Evolutionary conservation across 495 filamentous ascomycete species (phyloP).

Genomic region (Hyphodiscus hymeniophilus): DNA sequence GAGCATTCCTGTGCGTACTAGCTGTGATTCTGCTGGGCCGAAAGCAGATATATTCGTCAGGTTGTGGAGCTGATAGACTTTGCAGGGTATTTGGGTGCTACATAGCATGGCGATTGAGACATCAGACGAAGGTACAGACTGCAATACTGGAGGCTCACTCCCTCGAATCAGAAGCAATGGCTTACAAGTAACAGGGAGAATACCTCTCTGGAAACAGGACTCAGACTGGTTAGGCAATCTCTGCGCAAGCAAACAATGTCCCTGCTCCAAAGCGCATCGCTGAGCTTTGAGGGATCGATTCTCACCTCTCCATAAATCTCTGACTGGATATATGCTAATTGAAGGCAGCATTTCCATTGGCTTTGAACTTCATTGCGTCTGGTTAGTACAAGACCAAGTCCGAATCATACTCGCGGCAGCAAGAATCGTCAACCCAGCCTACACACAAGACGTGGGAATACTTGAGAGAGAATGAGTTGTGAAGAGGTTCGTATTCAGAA

Average conservation of each 20-base stretch:
- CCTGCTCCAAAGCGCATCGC: not conserved
- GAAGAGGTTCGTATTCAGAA: slow-evolving; percentile 41
- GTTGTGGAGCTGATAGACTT: not conserved
- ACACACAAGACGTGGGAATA: slow-evolving; percentile 13
- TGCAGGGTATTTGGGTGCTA: slow-evolving; percentile 52
- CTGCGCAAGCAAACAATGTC: no score
- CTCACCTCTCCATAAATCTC: not conserved
- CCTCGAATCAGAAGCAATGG: not conserved
- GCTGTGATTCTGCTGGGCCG: not conserved
- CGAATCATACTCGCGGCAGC: slow-evolving; percentile 28
- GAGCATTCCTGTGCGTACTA: slow-evolving; percentile 53
- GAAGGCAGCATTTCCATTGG: slow-evolving; percentile 55
- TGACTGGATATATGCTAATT: slow-evolving; percentile 19
- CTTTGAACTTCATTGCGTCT: slow-evolving; percentile 75
- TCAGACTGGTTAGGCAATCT: slow-evolving; percentile 57
- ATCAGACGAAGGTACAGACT: slow-evolving; percentile 47
- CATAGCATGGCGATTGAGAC: slow-evolving; percentile 59
- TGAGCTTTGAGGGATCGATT: not conserved
- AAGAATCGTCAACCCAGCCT: slow-evolving; percentile 20
- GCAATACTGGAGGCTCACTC: not conserved
- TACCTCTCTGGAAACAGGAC: slow-evolving; percentile 64
- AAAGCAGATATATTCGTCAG: not conserved
- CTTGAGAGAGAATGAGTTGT: slow-evolving; percentile 22
- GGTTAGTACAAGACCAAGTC: slow-evolving; percentile 54
- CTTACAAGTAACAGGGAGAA: slow-evolving; percentile 30